Conservation (phyloP, 139 green algal genomes). For the Chlamydomonas urium region DNA sequence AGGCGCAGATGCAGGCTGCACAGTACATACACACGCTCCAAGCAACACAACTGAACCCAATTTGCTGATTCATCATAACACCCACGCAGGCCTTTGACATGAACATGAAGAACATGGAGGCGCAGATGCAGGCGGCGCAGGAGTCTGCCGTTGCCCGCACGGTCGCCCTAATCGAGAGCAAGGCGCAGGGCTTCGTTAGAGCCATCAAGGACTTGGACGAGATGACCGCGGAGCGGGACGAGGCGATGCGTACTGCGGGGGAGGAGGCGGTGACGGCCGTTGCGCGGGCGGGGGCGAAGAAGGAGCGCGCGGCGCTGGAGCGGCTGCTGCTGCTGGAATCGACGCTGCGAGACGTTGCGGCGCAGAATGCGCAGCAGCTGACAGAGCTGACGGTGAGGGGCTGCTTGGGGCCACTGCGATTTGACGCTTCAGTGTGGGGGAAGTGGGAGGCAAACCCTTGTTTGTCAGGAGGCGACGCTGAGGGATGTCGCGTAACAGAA, state of each 20-base stretch:
- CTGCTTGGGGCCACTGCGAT: background rate
- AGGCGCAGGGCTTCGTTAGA: background rate
- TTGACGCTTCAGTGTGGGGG: too few relatives aligned
- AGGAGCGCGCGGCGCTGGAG: conserved; percentile 34
- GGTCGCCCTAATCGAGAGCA: conserved; percentile 10
- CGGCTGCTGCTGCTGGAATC: conserved; percentile 37
- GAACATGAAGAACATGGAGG: conserved; percentile 38
- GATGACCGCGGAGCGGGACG: conserved; percentile 19
- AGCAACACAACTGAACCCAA: background rate
- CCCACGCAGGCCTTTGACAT: conserved; percentile 30
- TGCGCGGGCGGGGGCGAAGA: conserved; percentile 25
- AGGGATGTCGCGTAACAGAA: background rate
- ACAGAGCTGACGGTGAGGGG: conserved; percentile 28
- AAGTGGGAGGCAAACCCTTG: too few relatives aligned
- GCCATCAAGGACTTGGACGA: conserved; percentile 12
- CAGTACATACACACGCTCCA: conserved; percentile 18
- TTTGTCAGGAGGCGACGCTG: background rate
- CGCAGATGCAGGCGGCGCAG: conserved; percentile 14
- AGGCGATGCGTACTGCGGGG: conserved; percentile 18
- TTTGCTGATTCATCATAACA: background rate
- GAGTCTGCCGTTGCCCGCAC: conserved; percentile 7
- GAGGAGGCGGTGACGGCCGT: conserved; percentile 40
- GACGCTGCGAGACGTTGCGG: conserved; percentile 32
- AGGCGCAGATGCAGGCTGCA: conserved; percentile 17
- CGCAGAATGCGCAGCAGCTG: conserved; percentile 14